Percentiles rank a stretch among this genome's conserved stretches.
Evolutionary conservation across 495 filamentous ascomycete species (phyloP).

Genomic region (Daldinia loculata): DNA sequence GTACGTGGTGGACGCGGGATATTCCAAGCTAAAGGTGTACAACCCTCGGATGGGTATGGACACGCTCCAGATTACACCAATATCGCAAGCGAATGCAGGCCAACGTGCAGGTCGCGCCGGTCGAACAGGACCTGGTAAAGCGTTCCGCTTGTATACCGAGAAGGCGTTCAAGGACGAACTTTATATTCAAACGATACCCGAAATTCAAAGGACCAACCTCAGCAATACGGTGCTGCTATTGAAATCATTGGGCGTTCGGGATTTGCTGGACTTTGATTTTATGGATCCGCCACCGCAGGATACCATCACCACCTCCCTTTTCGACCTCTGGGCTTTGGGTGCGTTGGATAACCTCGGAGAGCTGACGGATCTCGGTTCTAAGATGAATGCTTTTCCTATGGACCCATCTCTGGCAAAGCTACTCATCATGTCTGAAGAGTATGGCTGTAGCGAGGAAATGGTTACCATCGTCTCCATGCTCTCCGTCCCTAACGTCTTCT

Average conservation of each 20-base stretch:
- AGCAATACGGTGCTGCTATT: constrained; percentile 93
- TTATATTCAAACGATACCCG: constrained; percentile 97
- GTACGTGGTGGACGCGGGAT: constrained; percentile 97
- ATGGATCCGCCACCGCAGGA: constrained; percentile 99
- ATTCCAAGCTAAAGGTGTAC: constrained; percentile 97
- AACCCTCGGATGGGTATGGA: constrained; percentile 99
- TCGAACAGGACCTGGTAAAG: constrained; percentile 93
- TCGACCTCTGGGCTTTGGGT: constrained; percentile 97
- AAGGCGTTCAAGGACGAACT: constrained; percentile 95
- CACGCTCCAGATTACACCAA: constrained; percentile 96
- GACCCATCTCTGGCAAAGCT: constrained; percentile 94
- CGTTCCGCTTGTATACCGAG: constrained; percentile 94
- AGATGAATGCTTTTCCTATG: constrained; percentile 98
- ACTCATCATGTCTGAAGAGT: constrained; percentile 84
- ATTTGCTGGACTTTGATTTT: constrained; percentile 97
- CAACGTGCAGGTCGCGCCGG: constrained; percentile 95
- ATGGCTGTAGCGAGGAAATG: constrained; percentile 96
- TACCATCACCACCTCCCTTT: constrained; percentile 95
- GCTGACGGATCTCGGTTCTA: constrained; percentile 83
- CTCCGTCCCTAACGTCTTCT: constrained; percentile 95
- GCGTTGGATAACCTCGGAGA: constrained; percentile 94
- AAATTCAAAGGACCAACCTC: constrained; percentile 96
- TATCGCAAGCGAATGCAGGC: constrained; percentile 94
- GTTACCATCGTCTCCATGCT: constrained; percentile 98
- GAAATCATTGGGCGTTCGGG: constrained; percentile 93